These are phyloP conservation scores for Beauveria scarabaeidicola DNA, from an alignment of 2,329 filamentous ascomycete genomes.

Conservation along the genomic window DNA sequence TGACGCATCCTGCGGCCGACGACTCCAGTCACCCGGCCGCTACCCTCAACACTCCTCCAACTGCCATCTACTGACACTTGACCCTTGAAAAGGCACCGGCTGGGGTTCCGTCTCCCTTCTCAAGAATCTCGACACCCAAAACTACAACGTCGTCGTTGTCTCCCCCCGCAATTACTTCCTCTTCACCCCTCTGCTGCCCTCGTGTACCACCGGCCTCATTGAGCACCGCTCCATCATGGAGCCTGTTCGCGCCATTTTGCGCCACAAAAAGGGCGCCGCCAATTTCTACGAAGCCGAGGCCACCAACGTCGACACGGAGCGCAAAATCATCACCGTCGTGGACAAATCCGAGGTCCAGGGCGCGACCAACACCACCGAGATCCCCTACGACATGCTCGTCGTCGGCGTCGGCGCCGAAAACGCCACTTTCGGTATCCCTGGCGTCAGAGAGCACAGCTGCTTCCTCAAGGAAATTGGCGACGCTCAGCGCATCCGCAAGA, in stretches of 20 bases:
- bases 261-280: constrained; percentile 86
- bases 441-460: constrained; percentile 89
- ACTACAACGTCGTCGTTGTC: constrained; percentile 98
- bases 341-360: constrained; percentile 94
- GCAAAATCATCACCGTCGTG: constrained; percentile 78
- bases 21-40: constrained; percentile 5
- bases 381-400: constrained; percentile 96
- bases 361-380: constrained; percentile 70
- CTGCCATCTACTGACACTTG: constrained; percentile 9
- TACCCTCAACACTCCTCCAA: too few species aligned
- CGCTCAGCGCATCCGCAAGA: constrained; percentile 92
- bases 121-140: constrained; percentile 97
- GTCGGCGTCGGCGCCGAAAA: constrained; percentile 97
- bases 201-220: constrained; percentile 93
- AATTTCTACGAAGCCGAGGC: constrained; percentile 98
- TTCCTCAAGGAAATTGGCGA: constrained; percentile 98
- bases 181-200: constrained; percentile 93
- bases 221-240: constrained; percentile 99
- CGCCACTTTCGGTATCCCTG: constrained; percentile 94
- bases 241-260: constrained; percentile 89
- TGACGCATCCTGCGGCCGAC: constrained; percentile 10
- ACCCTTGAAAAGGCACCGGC: constrained; percentile 61
- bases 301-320: constrained; percentile 87
- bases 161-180: constrained; percentile 99
- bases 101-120: constrained; percentile 94